phyloP scores from a whole-genome alignment of 2,329 filamentous ascomycete species.

The Venturia pyrina region DNA sequence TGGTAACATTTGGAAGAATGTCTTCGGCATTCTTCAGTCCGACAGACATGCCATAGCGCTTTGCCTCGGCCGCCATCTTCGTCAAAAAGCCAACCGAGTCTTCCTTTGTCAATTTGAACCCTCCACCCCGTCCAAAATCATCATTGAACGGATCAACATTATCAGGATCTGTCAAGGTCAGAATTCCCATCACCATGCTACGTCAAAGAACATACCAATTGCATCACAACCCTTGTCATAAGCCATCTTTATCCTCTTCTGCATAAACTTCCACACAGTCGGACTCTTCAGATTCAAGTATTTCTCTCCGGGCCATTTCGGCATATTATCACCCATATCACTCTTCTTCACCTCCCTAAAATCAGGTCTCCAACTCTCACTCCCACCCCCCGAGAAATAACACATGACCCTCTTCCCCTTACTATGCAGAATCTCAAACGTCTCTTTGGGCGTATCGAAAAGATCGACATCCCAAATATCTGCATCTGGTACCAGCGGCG shows the following conservation, averaged over 20 bases:
- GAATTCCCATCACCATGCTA: constrained; percentile 15
- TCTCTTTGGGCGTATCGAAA: constrained; percentile 41
- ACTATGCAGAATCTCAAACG: constrained; percentile 38
- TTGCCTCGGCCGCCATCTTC: constrained; percentile 9
- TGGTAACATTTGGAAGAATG: constrained; percentile 44
- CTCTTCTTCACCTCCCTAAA: constrained; percentile 16
- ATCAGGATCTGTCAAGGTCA: neutral
- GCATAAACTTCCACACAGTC: constrained; percentile 19
- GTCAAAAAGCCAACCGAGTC: constrained; percentile 10
- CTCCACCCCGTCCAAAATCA: constrained; percentile 31
- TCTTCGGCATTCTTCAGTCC: constrained; percentile 60
- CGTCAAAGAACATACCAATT: constrained; percentile 25
- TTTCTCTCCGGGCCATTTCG: constrained; percentile 19
- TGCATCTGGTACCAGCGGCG: neutral
- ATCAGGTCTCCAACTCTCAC: constrained; percentile 19
- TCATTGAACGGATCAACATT: constrained; percentile 18
- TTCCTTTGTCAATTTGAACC: constrained; percentile 7
- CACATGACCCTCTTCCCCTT: constrained; percentile 46
- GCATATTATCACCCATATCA: constrained; percentile 16
- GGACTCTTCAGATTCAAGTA: constrained; percentile 19
- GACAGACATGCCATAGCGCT: constrained; percentile 36
- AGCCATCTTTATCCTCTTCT: constrained; percentile 20
- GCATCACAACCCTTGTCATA: constrained; percentile 26
- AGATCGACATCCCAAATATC: constrained; percentile 48
- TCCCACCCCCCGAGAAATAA: constrained; percentile 20